Evolutionary conservation across 805 yeast genomes (phyloP).

Genomic region (Peterozyma toletana): DNA sequence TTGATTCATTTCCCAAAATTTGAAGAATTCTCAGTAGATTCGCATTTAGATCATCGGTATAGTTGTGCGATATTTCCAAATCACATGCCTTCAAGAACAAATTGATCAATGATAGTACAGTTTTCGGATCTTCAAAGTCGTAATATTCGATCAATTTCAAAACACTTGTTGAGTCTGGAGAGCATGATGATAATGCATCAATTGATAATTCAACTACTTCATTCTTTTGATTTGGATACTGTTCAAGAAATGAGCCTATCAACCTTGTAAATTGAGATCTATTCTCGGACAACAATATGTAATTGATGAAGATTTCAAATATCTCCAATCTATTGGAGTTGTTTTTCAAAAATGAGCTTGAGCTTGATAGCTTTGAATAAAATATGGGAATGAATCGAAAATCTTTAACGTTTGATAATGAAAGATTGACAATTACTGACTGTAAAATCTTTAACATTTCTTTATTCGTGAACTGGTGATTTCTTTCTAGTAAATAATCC

Average conservation of each 20-base stretch:
- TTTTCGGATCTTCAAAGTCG: slow-evolving; percentile 1
- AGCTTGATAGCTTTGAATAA: slow-evolving; percentile 20
- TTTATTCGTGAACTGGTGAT: slow-evolving; percentile 11
- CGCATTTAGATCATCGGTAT: slow-evolving; percentile 17
- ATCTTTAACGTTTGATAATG: slow-evolving; percentile 1
- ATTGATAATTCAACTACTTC: slow-evolving; percentile 20
- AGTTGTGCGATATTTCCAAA: slow-evolving; percentile 8
- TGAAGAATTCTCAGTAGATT: slow-evolving; percentile 8
- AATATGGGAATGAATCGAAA: slow-evolving; percentile 24
- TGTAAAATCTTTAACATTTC: slow-evolving; percentile 8
- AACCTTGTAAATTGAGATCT: slow-evolving; percentile 15
- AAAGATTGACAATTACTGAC: slow-evolving; percentile 5
- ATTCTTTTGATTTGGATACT: slow-evolving; percentile 12
- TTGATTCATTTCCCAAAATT: too few species aligned
- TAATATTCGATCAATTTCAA: slow-evolving; percentile 13
- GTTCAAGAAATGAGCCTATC: slow-evolving; percentile 19
- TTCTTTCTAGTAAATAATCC: neutral
- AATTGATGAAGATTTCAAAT: slow-evolving; percentile 24
- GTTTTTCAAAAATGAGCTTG: slow-evolving; percentile 14
- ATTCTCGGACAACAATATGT: slow-evolving; percentile 21
- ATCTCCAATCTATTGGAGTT: slow-evolving; percentile 17
- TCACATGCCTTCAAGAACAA: slow-evolving; percentile 9
- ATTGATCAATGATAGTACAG: neutral
- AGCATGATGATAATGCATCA: slow-evolving; percentile 19
- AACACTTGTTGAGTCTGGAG: slow-evolving; percentile 21